Percentiles rank a stretch among this genome's conserved stretches.
Evolutionary conservation across 176 grass and related monocot genomes (phyloP).

Genomic region (Areca catechu): DNA sequence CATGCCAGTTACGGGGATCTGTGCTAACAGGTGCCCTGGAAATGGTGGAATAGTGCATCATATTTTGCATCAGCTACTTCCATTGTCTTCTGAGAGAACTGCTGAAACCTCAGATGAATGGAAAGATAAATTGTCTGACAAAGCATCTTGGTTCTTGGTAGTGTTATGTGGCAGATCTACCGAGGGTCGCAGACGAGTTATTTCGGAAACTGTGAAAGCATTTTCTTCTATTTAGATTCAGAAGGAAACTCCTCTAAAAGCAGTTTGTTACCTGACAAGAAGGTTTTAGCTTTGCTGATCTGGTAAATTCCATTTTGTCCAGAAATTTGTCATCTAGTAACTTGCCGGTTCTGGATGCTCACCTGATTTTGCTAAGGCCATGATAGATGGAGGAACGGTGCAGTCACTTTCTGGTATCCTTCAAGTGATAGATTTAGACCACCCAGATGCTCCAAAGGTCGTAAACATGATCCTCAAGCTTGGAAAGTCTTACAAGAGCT

Average conservation of each 20-base stretch:
- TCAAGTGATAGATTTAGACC: conserved; percentile 66
- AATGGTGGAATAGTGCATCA: conserved; percentile 58
- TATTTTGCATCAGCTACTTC: conserved; percentile 59
- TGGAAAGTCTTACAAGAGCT: conserved; percentile 58
- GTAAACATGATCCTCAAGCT: conserved; percentile 58
- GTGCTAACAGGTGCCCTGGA: conserved; percentile 20
- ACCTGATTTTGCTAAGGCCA: conserved; percentile 70
- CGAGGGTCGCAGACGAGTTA: conserved; percentile 68
- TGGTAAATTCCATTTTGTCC: conserved; percentile 65
- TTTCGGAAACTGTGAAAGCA: conserved; percentile 65
- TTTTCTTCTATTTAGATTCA: conserved; percentile 50
- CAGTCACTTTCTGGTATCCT: conserved; percentile 64
- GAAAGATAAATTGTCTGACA: conserved; percentile 57
- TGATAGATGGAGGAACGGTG: conserved; percentile 72
- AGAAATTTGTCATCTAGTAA: conserved; percentile 49
- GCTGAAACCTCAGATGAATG: conserved; percentile 36
- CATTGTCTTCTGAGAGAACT: conserved; percentile 34
- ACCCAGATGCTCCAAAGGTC: conserved; percentile 62
- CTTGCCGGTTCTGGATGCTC: conserved; percentile 58
- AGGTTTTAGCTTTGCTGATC: conserved; percentile 51
- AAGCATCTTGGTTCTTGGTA: conserved; percentile 56
- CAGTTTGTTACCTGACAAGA: conserved; percentile 55
- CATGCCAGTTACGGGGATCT: conserved; percentile 23
- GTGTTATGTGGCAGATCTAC: conserved; percentile 50
- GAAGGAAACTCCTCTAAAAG: conserved; percentile 47